These are phyloP conservation scores for Cercophora newfieldiana DNA, from an alignment of 495 filamentous ascomycete species.

Conservation along the genomic window DNA sequence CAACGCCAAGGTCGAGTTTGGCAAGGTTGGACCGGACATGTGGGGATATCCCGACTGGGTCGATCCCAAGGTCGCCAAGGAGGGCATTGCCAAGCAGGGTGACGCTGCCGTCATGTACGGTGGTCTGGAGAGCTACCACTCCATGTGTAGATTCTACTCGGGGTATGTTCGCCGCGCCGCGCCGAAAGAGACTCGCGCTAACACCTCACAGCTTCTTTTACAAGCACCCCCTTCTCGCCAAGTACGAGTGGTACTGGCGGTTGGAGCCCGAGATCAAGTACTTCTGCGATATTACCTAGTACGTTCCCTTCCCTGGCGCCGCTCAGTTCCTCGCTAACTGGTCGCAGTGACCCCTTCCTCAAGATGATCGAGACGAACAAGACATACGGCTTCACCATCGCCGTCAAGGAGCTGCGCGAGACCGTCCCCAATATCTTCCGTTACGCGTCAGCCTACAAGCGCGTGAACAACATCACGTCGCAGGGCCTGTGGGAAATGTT, in stretches of 20 bases:
- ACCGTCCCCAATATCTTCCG: conserved; percentile 99
- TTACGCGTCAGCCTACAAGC: conserved; percentile 98
- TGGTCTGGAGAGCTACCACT: conserved; percentile 98
- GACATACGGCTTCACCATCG: conserved; percentile 98
- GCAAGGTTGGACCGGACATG: conserved; percentile 85
- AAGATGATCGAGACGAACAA: conserved; percentile 92
- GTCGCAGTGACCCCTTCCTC: conserved; percentile 83
- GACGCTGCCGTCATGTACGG: conserved; percentile 99
- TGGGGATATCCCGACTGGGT: conserved; percentile 99
- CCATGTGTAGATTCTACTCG: conserved; percentile 98
- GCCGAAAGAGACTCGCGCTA: conserved; percentile 18
- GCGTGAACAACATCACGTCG: conserved; percentile 84
- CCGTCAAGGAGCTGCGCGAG: conserved; percentile 96
- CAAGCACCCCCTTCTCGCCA: conserved; percentile 90
- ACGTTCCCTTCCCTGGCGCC: conserved; percentile 37
- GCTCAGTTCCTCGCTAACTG: neutral
- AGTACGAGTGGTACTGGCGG: conserved; percentile 99
- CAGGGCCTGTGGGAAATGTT: conserved; percentile 99
- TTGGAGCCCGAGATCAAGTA: conserved; percentile 99
- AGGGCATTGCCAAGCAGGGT: conserved; percentile 93
- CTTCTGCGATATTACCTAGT: conserved; percentile 99
- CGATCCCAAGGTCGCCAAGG: conserved; percentile 87
- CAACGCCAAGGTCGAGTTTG: conserved; percentile 82
- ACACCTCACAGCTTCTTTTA: conserved; percentile 77
- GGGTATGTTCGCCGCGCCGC: conserved; percentile 57